Evolutionary conservation across 2,329 filamentous ascomycete species (phyloP).

Genomic region (Raffaelea deltoideospora): DNA sequence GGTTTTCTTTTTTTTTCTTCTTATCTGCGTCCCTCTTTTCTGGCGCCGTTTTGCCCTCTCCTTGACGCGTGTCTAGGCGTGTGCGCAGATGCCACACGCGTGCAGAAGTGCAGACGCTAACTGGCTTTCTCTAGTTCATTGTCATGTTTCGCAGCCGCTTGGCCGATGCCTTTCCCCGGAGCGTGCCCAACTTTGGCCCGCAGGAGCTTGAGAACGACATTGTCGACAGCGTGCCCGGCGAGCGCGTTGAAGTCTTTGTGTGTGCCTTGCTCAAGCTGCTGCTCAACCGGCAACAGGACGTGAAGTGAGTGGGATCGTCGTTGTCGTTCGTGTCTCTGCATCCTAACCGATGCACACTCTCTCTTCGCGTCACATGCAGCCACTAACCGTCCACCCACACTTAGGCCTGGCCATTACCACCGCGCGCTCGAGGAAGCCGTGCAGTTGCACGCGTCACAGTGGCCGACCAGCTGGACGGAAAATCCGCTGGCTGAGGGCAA

Average conservation of each 20-base stretch:
- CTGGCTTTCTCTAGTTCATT: slow-evolving; percentile 56
- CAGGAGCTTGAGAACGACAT: slow-evolving; percentile 89
- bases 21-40: too few relatives aligned
- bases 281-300: slow-evolving; percentile 94
- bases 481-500: slow-evolving; percentile 71
- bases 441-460: slow-evolving; percentile 70
- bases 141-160: slow-evolving; percentile 97
- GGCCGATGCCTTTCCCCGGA: slow-evolving; percentile 75
- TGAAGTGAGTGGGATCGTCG: slow-evolving; percentile 64
- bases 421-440: slow-evolving; percentile 90
- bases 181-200: slow-evolving; percentile 76
- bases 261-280: slow-evolving; percentile 80
- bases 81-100: not conserved
- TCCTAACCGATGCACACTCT: not conserved
- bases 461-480: slow-evolving; percentile 71
- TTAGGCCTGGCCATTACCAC: slow-evolving; percentile 82
- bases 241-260: slow-evolving; percentile 73
- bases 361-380: not conserved
- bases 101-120: not conserved
- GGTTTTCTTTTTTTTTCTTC: too few relatives aligned
- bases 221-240: slow-evolving; percentile 60
- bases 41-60: too few relatives aligned
- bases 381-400: not conserved
- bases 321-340: not conserved
- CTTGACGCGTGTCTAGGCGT: too few relatives aligned